Conservation (phyloP, 2,329 filamentous ascomycete genomes). For the Paracoccidioides lutzii region DNA sequence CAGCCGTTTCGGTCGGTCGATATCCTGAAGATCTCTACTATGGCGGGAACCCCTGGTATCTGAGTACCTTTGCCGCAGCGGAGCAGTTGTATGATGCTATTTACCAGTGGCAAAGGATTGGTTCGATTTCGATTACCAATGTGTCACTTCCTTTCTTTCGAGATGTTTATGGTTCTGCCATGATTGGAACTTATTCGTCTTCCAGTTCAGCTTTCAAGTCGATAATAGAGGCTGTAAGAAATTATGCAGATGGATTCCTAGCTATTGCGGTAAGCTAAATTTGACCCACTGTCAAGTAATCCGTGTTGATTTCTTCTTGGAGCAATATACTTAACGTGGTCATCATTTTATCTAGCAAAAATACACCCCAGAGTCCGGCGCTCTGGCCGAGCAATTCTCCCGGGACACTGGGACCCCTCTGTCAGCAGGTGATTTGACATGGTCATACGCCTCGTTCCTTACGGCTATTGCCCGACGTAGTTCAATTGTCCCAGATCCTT, state of each 20-base stretch:
- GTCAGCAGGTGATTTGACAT: conserved; percentile 33
- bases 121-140: conserved; percentile 50
- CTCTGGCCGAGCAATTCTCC: conserved; percentile 30
- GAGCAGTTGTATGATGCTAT: conserved; percentile 68
- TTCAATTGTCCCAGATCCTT: conserved; percentile 21
- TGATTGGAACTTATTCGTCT: conserved; percentile 51
- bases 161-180: conserved; percentile 46
- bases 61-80: conserved; percentile 60
- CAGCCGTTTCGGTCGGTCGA: conserved; percentile 50
- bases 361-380: conserved; percentile 47
- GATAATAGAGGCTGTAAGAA: conserved; percentile 46
- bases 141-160: conserved; percentile 60
- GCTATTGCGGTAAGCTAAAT: conserved; percentile 22
- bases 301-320: too few species aligned
- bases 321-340: background rate
- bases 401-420: conserved; percentile 22
- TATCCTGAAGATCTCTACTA: conserved; percentile 64
- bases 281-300: background rate
- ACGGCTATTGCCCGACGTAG: conserved; percentile 25
- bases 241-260: conserved; percentile 48
- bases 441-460: conserved; percentile 33
- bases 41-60: conserved; percentile 68
- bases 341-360: conserved; percentile 10
- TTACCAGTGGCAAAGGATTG: conserved; percentile 54
- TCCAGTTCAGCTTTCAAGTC: conserved; percentile 29